Evolutionary conservation across 768 basidiomycete species (phyloP).

Genomic region (Mycena leptocephala): DNA sequence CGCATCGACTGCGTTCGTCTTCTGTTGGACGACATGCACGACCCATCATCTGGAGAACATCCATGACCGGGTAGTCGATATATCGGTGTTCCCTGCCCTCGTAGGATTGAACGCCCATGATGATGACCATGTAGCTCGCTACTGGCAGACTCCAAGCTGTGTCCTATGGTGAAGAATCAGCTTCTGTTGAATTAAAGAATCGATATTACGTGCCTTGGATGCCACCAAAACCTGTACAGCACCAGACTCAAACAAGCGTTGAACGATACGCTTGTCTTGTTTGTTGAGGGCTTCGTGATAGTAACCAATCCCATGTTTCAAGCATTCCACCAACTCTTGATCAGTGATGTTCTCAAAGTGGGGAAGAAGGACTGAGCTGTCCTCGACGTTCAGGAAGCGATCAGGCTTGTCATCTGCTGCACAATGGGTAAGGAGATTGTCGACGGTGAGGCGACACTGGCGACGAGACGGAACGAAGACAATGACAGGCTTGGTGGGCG

Average conservation of each 20-base stretch:
- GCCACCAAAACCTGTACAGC: slow-evolving; percentile 96
- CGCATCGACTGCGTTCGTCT: slow-evolving; percentile 93
- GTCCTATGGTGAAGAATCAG: slow-evolving; percentile 68
- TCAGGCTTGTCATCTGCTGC: slow-evolving; percentile 88
- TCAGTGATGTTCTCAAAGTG: slow-evolving; percentile 92
- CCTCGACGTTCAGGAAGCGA: slow-evolving; percentile 92
- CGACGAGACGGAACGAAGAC: slow-evolving; percentile 94
- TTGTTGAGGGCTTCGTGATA: slow-evolving; percentile 95
- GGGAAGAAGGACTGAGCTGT: slow-evolving; percentile 81
- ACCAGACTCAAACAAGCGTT: slow-evolving; percentile 92
- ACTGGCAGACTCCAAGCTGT: slow-evolving; percentile 97
- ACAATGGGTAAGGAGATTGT: slow-evolving; percentile 92
- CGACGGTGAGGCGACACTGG: slow-evolving; percentile 95
- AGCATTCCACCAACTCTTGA: slow-evolving; percentile 79
- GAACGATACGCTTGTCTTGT: slow-evolving; percentile 95
- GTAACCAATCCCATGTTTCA: slow-evolving; percentile 94
- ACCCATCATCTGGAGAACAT: slow-evolving; percentile 99
- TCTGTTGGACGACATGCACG: slow-evolving; percentile 93
- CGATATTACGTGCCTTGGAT: slow-evolving; percentile 77
- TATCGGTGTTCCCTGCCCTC: slow-evolving; percentile 99
- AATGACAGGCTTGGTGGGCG: slow-evolving; percentile 89
- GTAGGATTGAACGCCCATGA: slow-evolving; percentile 98
- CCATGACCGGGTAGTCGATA: slow-evolving; percentile 98
- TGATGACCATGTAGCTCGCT: slow-evolving; percentile 96
- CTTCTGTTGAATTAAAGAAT: background rate